A percentile compares a stretch with the other conserved stretches of the same genome.
Conservation (phyloP, 2,329 filamentous ascomycete species). For the Zymoseptoria pseudotritici region DNA sequence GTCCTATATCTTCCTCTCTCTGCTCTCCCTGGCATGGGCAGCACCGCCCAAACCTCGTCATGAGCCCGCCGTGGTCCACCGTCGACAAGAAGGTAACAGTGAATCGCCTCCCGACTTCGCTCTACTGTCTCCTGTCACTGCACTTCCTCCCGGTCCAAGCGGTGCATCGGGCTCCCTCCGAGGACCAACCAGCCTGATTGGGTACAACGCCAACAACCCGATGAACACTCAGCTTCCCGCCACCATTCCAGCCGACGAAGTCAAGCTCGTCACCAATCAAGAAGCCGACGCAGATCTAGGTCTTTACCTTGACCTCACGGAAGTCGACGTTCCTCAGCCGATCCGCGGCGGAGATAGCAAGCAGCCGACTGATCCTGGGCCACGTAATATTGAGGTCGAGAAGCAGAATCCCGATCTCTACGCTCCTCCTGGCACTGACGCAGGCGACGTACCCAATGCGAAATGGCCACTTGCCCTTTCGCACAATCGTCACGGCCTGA, state of each 20-base stretch:
- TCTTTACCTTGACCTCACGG: conserved; percentile 33
- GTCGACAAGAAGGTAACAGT: conserved; percentile 1
- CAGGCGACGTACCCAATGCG: conserved; percentile 33
- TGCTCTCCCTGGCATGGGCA: not conserved
- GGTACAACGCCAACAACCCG: conserved; percentile 29
- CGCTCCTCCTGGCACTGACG: conserved; percentile 33
- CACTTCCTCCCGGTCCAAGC: conserved; percentile 21
- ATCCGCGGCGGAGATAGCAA: conserved; percentile 30
- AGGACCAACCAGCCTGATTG: conserved; percentile 27
- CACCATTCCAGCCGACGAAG: conserved; percentile 30
- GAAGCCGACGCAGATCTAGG: conserved; percentile 32
- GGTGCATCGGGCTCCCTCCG: conserved; percentile 31
- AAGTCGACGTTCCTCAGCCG: conserved; percentile 35
- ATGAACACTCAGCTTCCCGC: conserved; percentile 27
- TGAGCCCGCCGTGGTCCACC: conserved; percentile 5
- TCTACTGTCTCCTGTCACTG: conserved; percentile 4
- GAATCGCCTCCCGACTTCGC: conserved; percentile 15
- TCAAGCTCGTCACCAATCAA: conserved; percentile 32
- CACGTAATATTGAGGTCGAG: conserved; percentile 30
- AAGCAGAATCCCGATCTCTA: conserved; percentile 35
- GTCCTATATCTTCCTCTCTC: not conserved
- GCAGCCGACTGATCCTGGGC: conserved; percentile 34
- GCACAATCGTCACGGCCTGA: conserved; percentile 34
- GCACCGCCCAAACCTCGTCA: not conserved
- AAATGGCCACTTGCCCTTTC: conserved; percentile 33